Evolutionary conservation across 345 rosid species (phyloP), one percentile per base, ranked within the genome.

Genomic region (Luvunga scandens): DNA sequence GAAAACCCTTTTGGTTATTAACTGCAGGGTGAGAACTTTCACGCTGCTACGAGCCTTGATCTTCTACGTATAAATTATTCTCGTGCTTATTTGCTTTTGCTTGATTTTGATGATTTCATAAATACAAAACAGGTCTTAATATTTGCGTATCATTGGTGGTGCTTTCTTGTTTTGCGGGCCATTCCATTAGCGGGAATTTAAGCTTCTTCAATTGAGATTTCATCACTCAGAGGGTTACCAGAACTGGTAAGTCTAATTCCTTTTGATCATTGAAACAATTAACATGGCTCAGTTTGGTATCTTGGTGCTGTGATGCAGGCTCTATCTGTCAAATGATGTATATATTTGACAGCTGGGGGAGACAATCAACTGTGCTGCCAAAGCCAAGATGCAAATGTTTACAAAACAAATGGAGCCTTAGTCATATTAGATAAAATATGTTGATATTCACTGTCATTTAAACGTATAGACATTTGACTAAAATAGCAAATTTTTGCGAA

Each of bases 131-230:
- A 50, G 28, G 42, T 72, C 64, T 73, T 25, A 6, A 33, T 16
- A 14, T 72, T 61, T 53, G 42, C 4, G 33, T 39, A 62, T 75
- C 25, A 21, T 48, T 12, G 65, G 28, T 66, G 18, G 30, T 33
- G 30, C 39, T 77, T 34, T 28, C 9, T 53, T 13, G 42, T 71
- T 33, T 33, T 2, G 55, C n/a, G 72, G 63, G 38, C 30, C 18
- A 65, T 69, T 62, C 9, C 72, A 42, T 1, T 79, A 79, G 87
- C 77, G 67, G 72, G 79, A 19, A 33, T 7, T 30, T 80, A 64
- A 78, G 82, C 45, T 45, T 80, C 84, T 71, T 82, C 53, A 65
- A 87, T 84, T 90, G 90, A 90, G 81, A 81, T 86, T 80, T 85
- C 92, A 50, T 83, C 91, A 53, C 65, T 82, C 48, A 75, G 82